Percentiles rank a stretch among this genome's conserved stretches.
phyloP scores from a whole-genome alignment of 176 grass and related monocot species.

The Oropetium thomaeum region DNA sequence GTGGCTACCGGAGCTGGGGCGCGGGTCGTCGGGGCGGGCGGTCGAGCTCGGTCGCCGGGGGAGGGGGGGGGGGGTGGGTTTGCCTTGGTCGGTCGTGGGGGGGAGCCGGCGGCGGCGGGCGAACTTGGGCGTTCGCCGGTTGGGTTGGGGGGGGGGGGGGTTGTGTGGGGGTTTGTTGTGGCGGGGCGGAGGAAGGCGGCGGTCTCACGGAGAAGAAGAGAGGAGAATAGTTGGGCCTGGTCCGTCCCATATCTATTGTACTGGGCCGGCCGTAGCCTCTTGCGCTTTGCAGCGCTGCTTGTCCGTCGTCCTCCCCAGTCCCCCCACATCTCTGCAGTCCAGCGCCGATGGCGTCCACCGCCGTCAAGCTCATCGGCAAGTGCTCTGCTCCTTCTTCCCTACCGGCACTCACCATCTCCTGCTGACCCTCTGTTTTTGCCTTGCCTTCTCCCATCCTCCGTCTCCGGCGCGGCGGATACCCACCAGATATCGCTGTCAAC shows the following conservation, averaged over 20 bases:
- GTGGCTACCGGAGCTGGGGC: too few species aligned
- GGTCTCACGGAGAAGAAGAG: background rate
- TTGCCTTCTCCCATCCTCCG: slow-evolving; percentile 8
- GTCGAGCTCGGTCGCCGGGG: too few species aligned
- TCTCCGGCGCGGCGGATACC: slow-evolving; percentile 20
- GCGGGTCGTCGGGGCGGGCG: too few species aligned
- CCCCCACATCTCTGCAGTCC: background rate
- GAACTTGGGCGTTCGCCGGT: too few species aligned
- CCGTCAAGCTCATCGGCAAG: slow-evolving; percentile 84
- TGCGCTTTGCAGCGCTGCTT: background rate
- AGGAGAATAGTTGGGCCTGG: background rate
- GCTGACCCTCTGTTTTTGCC: slow-evolving; percentile 7
- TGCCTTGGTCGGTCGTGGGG: too few species aligned
- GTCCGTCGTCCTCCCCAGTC: background rate
- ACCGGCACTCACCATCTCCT: too few species aligned
- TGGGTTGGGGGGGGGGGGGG: too few species aligned
- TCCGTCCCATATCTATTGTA: background rate
- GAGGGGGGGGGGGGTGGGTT: too few species aligned
- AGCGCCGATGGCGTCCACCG: slow-evolving; percentile 43
- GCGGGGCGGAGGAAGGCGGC: background rate
- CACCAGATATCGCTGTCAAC: slow-evolving; percentile 86
- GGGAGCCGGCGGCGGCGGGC: too few species aligned
- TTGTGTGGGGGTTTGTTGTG: too few species aligned
- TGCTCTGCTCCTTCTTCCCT: background rate
- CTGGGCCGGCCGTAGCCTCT: background rate